Conservation (phyloP, 2,329 filamentous ascomycete genomes). For the Diaporthe sp. region DNA sequence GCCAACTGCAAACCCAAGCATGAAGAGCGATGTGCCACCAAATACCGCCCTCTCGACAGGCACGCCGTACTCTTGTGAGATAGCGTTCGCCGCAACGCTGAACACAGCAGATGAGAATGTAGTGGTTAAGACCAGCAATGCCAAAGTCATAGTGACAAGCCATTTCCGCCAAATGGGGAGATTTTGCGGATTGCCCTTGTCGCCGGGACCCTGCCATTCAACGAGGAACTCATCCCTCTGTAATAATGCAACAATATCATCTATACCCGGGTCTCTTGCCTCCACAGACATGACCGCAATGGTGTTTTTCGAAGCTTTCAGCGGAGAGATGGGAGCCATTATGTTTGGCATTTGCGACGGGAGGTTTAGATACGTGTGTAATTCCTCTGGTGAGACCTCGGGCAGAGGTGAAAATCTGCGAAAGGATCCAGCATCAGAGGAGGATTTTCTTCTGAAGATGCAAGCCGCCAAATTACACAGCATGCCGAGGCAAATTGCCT, state of each 20-base stretch:
- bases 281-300: background rate
- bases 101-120: constrained; percentile 16
- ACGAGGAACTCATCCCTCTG: constrained; percentile 2
- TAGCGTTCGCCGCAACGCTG: background rate
- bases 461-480: too few relatives aligned
- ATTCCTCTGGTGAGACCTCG: background rate
- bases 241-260: background rate
- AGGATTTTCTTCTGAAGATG: background rate
- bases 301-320: background rate
- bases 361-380: background rate
- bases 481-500: background rate
- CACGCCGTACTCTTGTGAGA: constrained; percentile 7
- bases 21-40: constrained; percentile 8
- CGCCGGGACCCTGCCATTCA: constrained; percentile 1
- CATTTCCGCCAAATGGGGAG: constrained; percentile 6
- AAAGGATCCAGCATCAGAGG: background rate
- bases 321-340: background rate
- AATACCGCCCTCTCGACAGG: background rate
- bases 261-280: background rate
- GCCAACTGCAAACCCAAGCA: constrained; percentile 4
- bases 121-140: constrained; percentile 7
- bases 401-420: background rate
- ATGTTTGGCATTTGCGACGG: background rate
- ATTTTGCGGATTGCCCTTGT: background rate
- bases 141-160: constrained; percentile 1